A percentile compares a stretch with the other conserved stretches of the same genome.
Evolutionary conservation across 768 basidiomycete species (phyloP).

Genomic region (Leucogyrophana mollusca): DNA sequence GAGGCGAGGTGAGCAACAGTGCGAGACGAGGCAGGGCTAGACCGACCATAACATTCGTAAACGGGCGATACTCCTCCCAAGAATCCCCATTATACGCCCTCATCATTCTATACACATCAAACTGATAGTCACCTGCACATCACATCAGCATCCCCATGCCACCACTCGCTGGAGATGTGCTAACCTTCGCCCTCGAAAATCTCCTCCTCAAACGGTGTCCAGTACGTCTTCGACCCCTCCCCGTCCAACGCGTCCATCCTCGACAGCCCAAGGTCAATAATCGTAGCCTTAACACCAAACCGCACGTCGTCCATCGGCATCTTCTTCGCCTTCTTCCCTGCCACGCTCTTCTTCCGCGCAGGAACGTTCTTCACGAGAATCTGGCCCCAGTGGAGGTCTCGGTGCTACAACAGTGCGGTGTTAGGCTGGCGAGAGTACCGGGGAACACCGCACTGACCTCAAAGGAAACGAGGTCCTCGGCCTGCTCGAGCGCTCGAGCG

Average conservation of each 20-base stretch:
- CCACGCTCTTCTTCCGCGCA: slow-evolving; percentile 26
- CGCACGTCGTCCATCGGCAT: slow-evolving; percentile 62
- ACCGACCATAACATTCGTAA: slow-evolving; percentile 89
- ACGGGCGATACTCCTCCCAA: slow-evolving; percentile 79
- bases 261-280: slow-evolving; percentile 95
- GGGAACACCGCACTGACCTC: slow-evolving; percentile 63
- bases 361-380: slow-evolving; percentile 72
- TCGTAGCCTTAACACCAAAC: slow-evolving; percentile 73
- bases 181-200: slow-evolving; percentile 90
- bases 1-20: slow-evolving; percentile 9
- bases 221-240: slow-evolving; percentile 49
- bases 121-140: slow-evolving; percentile 81
- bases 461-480: slow-evolving; percentile 79
- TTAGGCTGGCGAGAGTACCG: too few species aligned
- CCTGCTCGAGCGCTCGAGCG: slow-evolving; percentile 68
- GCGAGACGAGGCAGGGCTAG: background rate
- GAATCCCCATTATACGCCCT: slow-evolving; percentile 49
- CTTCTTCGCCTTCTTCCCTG: slow-evolving; percentile 11
- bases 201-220: slow-evolving; percentile 84
- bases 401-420: slow-evolving; percentile 77
- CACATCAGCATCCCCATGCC: slow-evolving; percentile 10
- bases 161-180: slow-evolving; percentile 5
- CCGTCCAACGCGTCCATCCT: slow-evolving; percentile 67
- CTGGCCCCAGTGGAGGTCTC: slow-evolving; percentile 98
- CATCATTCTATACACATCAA: slow-evolving; percentile 94